Evolutionary conservation across 2,329 filamentous ascomycete species (phyloP).

Genomic region (Colletotrichum limetticola): DNA sequence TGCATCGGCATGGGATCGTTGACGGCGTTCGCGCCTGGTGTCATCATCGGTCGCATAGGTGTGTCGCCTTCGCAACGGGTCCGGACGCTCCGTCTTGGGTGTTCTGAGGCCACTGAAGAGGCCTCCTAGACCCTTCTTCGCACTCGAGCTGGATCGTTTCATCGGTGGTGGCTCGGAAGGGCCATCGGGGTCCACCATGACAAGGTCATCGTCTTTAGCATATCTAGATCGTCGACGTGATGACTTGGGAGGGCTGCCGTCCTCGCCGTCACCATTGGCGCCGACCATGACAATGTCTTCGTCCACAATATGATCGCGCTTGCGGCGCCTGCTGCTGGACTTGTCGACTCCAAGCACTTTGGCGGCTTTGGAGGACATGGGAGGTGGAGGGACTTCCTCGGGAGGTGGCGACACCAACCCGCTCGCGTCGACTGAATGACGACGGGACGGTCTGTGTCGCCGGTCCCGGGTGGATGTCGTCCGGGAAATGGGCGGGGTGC

Average conservation of each 20-base stretch:
- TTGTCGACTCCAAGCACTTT: conserved; percentile 74
- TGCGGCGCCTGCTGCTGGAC: conserved; percentile 50
- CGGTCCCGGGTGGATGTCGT: conserved; percentile 76
- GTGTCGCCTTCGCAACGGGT: conserved; percentile 57
- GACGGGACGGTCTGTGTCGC: conserved; percentile 72
- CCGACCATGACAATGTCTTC: conserved; percentile 61
- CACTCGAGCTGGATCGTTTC: conserved; percentile 48
- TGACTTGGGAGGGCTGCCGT: conserved; percentile 37
- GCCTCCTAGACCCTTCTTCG: conserved; percentile 66
- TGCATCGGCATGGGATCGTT: conserved; percentile 58
- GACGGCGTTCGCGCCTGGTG: conserved; percentile 48
- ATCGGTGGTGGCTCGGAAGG: conserved; percentile 44
- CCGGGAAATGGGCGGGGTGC: conserved; percentile 73
- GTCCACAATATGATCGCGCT: conserved; percentile 48
- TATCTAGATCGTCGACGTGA: conserved; percentile 47
- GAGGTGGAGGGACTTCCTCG: conserved; percentile 70
- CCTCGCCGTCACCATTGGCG: conserved; percentile 34
- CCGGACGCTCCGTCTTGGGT: conserved; percentile 53
- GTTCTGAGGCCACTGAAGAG: conserved; percentile 71
- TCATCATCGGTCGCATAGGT: conserved; percentile 65
- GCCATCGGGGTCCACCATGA: conserved; percentile 49
- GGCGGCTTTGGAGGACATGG: conserved; percentile 80
- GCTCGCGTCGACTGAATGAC: conserved; percentile 73
- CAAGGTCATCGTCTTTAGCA: conserved; percentile 51
- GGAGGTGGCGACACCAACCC: conserved; percentile 79